phyloP scores from a whole-genome alignment of 2,329 filamentous ascomycete genomes.

The Mycosphaerelloides madeirae region DNA sequence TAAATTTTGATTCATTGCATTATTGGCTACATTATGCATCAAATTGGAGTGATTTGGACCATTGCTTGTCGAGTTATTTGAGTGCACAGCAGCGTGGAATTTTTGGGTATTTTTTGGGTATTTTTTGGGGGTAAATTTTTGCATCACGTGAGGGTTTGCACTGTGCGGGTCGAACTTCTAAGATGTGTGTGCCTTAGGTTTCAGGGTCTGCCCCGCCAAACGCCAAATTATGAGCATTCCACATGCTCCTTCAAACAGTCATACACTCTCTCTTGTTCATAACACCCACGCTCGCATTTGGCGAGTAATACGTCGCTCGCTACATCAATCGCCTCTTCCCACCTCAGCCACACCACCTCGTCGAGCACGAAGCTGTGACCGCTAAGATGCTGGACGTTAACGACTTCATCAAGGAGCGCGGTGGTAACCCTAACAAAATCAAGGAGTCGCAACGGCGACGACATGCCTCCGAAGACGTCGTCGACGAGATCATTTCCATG shows the following conservation, averaged over 20 bases:
- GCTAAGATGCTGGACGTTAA: slow-evolving; percentile 42
- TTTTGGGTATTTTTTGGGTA: too few relatives aligned
- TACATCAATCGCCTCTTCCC: not conserved
- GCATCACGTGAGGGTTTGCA: too few relatives aligned
- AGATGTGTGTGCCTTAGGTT: not conserved
- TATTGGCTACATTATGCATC: too few relatives aligned
- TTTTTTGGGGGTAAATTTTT: too few relatives aligned
- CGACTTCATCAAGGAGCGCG: slow-evolving; percentile 65
- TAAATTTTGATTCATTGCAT: too few relatives aligned
- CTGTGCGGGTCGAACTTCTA: too few relatives aligned
- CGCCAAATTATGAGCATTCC: not conserved
- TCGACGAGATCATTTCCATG: slow-evolving; percentile 84
- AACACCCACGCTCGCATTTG: not conserved
- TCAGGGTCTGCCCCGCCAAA: slow-evolving; percentile 1
- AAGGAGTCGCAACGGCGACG: slow-evolving; percentile 84
- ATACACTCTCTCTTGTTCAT: not conserved
- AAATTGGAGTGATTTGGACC: too few relatives aligned
- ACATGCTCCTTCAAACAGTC: not conserved
- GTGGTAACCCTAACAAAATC: slow-evolving; percentile 86
- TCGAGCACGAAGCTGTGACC: not conserved
- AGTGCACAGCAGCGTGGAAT: too few relatives aligned
- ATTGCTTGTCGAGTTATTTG: too few relatives aligned
- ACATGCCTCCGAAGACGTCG: slow-evolving; percentile 72
- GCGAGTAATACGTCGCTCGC: not conserved
- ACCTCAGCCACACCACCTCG: not conserved